Evolutionary conservation across 768 basidiomycete species (phyloP).

Genomic region (Leucocoprinus sp.): DNA sequence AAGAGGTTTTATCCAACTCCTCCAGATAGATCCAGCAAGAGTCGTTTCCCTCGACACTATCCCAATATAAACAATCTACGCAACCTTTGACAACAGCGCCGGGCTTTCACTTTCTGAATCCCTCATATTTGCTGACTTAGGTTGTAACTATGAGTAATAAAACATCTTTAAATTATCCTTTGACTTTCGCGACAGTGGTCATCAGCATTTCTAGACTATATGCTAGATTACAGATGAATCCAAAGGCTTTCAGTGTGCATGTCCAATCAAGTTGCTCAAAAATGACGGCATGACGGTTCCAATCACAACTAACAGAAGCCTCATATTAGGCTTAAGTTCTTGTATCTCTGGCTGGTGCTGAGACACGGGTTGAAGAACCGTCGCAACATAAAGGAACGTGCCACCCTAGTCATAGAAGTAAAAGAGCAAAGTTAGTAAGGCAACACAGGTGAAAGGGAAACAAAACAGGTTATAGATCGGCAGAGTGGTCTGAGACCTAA

Average conservation of each 20-base stretch:
- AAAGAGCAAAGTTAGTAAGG: constrained; percentile 5
- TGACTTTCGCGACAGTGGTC: too few relatives aligned
- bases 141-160: too few relatives aligned
- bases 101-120: too few relatives aligned
- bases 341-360: constrained; percentile 31
- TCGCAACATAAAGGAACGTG: constrained; percentile 91
- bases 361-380: constrained; percentile 75
- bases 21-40: too few relatives aligned
- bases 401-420: constrained; percentile 52
- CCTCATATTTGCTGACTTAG: too few relatives aligned
- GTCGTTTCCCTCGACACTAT: too few relatives aligned
- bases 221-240: too few relatives aligned
- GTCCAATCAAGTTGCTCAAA: constrained; percentile 52
- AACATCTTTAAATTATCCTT: too few relatives aligned
- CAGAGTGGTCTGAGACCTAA: background rate
- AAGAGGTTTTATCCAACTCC: too few relatives aligned
- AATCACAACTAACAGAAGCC: constrained; percentile 44
- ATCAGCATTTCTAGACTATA: too few relatives aligned
- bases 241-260: constrained; percentile 36
- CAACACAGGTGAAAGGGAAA: background rate
- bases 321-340: constrained; percentile 35
- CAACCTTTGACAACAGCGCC: too few relatives aligned
- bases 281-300: constrained; percentile 71
- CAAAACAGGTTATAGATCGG: background rate
- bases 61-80: too few relatives aligned